A percentile compares a stretch with the other conserved stretches of the same genome.
Evolutionary conservation across 2,329 filamentous ascomycete species (phyloP).

Genomic region (Monosporascus sp.): DNA sequence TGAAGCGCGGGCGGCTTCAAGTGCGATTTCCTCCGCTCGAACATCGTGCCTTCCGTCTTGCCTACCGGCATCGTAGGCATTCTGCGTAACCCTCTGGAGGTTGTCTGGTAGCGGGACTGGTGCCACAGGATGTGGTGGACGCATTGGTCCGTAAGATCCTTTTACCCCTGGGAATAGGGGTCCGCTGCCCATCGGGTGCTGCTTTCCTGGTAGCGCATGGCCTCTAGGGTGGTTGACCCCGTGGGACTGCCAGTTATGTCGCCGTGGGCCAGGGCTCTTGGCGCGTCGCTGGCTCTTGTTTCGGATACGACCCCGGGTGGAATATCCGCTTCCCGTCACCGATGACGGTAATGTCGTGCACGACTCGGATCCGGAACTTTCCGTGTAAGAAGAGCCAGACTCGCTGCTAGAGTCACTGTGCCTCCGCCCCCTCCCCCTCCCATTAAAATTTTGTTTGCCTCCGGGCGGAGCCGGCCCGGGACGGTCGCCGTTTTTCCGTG

Average conservation of each 20-base stretch:
- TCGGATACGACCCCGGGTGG: not conserved
- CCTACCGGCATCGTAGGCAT: constrained; percentile 15
- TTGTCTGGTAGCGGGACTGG: constrained; percentile 4
- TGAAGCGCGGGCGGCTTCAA: not conserved
- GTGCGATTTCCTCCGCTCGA: not conserved
- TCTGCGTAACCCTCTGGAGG: constrained; percentile 12
- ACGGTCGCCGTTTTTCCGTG: not conserved
- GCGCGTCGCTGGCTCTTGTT: not conserved
- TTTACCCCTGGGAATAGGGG: not conserved
- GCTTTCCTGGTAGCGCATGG: not conserved
- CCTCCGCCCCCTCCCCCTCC: not conserved
- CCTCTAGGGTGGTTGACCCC: not conserved
- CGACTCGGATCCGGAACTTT: constrained; percentile 4
- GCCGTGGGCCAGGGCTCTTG: not conserved
- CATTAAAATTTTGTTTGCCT: too few relatives aligned
- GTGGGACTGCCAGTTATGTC: not conserved
- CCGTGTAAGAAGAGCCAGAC: constrained; percentile 8
- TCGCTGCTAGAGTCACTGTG: constrained; percentile 6
- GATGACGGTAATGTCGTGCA: constrained; percentile 14
- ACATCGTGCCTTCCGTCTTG: constrained; percentile 4
- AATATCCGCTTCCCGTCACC: constrained; percentile 3
- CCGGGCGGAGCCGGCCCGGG: not conserved
- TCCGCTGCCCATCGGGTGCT: not conserved
- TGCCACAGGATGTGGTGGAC: not conserved
- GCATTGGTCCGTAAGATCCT: not conserved